Evolutionary conservation across 768 basidiomycete species (phyloP), one percentile per base, ranked within the genome.

Genomic region (Termitomyces sp.): DNA sequence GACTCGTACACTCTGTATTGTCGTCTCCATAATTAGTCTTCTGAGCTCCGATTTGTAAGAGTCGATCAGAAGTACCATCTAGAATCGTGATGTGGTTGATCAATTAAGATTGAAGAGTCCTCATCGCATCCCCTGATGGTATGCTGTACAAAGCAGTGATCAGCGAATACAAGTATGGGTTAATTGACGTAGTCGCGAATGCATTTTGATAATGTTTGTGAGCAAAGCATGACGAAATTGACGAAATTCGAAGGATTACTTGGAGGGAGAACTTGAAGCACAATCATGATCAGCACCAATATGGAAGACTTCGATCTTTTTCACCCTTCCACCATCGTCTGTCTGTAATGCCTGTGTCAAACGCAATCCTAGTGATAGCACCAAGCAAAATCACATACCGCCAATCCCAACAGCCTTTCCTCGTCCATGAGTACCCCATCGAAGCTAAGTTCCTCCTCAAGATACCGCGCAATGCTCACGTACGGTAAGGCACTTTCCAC

Each of bases 361-460:
- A 6, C 18, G 10, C 22, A 36, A 51, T 44, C 38, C 28, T n/a
- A 43, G 2, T 10, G 22, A 10, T 10, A 8, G 10, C 0, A 42
- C 22, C 22, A 22, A 40, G 20, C 14, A 20, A 35, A 36, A 9
- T 28, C 5, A 69, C 73, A 36, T 58, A 75, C 73, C 52, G 58
- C 60, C 26, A 75, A 61, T 8, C 74, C 75, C 35, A 78, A 48
- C 8, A 78, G 61, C 61, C 75, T 68, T 57, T 77, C 72, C 60
- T 78, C 77, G 38, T 77, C 77, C 65, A 77, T 65, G 46, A 78
- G 59, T 20, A 76, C 62, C 2, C 73, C 74, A 46, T 70, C 64
- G 57, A 68, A 77, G 0, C 45, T 26, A 16, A 63, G 68, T 12
- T 30, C 8, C 5, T 47, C 30, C 10, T 54, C 52, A 16, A 38